phyloP scores from a whole-genome alignment of 1,284 basidiomycete genomes.

The Ustilago trichophora region DNA sequence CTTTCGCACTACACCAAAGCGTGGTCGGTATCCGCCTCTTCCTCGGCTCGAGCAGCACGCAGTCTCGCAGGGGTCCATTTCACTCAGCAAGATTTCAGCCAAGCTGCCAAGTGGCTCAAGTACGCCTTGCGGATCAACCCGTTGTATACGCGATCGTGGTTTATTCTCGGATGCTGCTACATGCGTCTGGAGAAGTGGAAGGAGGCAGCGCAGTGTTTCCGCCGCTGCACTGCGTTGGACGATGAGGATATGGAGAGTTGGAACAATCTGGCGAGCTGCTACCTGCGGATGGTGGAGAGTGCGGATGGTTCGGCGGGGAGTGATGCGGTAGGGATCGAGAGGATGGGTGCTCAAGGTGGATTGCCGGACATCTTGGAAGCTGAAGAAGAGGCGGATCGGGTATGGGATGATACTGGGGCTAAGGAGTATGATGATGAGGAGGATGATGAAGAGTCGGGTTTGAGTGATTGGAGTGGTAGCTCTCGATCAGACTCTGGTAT shows the following conservation, averaged over 20 bases:
- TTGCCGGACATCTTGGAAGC: slow-evolving; percentile 46
- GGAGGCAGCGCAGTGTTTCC: slow-evolving; percentile 83
- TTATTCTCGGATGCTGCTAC: slow-evolving; percentile 89
- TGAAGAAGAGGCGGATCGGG: slow-evolving; percentile 42
- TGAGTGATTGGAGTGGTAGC: slow-evolving; percentile 48
- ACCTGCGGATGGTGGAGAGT: slow-evolving; percentile 71
- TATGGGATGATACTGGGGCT: slow-evolving; percentile 19
- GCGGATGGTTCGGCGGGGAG: slow-evolving; percentile 15
- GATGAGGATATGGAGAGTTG: slow-evolving; percentile 97
- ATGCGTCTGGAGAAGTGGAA: slow-evolving; percentile 79
- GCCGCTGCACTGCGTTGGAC: slow-evolving; percentile 85
- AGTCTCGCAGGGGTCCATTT: slow-evolving; percentile 88
- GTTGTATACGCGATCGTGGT: slow-evolving; percentile 87
- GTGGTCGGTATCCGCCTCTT: slow-evolving; percentile 81
- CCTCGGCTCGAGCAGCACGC: slow-evolving; percentile 87
- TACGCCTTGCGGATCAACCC: slow-evolving; percentile 88
- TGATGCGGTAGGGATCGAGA: slow-evolving; percentile 35
- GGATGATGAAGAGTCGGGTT: slow-evolving; percentile 6
- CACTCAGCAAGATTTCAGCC: slow-evolving; percentile 73
- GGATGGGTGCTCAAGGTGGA: slow-evolving; percentile 27
- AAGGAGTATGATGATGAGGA: slow-evolving; percentile 5
- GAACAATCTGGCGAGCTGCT: slow-evolving; percentile 96
- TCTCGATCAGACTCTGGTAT: slow-evolving; percentile 42
- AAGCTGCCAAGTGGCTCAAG: slow-evolving; percentile 74
- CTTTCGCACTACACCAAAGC: slow-evolving; percentile 81